Percentiles rank a stretch among this genome's conserved stretches.
Conservation (phyloP, 176 grass and related monocot species). For the Cenchrus purpureus region DNA sequence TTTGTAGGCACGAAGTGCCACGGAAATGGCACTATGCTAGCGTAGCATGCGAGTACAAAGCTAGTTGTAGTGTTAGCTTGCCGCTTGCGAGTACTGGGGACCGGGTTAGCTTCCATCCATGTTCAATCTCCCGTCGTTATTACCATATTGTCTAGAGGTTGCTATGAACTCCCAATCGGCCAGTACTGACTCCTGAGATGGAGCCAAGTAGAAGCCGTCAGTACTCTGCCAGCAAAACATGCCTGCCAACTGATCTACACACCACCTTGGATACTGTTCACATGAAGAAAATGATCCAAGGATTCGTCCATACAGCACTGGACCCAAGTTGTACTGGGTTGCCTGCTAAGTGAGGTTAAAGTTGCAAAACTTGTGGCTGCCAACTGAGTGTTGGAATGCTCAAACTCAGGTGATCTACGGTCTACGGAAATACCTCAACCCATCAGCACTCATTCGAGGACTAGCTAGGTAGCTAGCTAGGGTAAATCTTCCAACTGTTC, state of each 20-base stretch:
- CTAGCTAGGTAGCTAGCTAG: not conserved
- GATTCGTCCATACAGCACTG: not conserved
- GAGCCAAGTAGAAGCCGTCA: not conserved
- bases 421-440: conserved; percentile 2
- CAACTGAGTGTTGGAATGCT: too few relatives aligned
- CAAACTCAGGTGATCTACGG: not conserved
- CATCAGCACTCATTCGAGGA: not conserved
- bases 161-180: too few relatives aligned
- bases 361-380: not conserved
- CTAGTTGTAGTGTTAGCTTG: not conserved
- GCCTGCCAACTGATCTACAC: not conserved
- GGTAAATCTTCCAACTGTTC: conserved; percentile 27
- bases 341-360: too few relatives aligned
- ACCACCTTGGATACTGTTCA: not conserved
- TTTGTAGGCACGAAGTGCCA: conserved; percentile 14
- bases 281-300: not conserved
- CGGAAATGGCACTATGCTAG: conserved; percentile 22
- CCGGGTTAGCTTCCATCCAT: not conserved
- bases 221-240: not conserved
- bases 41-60: not conserved
- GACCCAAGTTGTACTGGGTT: not conserved
- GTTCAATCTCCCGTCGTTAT: not conserved
- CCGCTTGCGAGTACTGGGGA: not conserved
- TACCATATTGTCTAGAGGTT: not conserved
- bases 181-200: too few relatives aligned